A percentile compares a stretch with the other conserved stretches of the same genome.
Conservation (phyloP, 2,329 filamentous ascomycete genomes). For the Ophiostoma himal-ulmi region DNA sequence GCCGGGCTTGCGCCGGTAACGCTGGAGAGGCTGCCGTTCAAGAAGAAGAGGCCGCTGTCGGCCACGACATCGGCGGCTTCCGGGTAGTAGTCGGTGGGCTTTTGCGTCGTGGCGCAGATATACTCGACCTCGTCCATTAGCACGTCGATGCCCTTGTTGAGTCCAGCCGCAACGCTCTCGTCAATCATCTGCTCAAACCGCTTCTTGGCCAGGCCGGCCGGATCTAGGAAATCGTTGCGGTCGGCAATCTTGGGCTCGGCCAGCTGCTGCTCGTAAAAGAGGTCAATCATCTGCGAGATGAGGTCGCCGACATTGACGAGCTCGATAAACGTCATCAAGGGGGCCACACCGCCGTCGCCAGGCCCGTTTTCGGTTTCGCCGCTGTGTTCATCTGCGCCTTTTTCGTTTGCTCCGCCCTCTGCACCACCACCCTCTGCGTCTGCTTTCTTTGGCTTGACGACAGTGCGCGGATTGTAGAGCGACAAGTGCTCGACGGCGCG, state of each 20-base stretch:
- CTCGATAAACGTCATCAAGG: constrained; percentile 91
- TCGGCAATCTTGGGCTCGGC: constrained; percentile 76
- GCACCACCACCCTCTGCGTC: constrained; percentile 33
- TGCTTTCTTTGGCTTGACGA: constrained; percentile 62
- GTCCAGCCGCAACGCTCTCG: constrained; percentile 86
- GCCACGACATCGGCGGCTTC: constrained; percentile 34
- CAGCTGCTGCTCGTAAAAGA: constrained; percentile 96
- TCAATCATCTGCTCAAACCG: constrained; percentile 98
- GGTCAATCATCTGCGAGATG: constrained; percentile 97
- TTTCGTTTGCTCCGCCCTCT: background rate
- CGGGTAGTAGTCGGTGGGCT: constrained; percentile 86
- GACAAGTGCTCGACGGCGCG: constrained; percentile 88
- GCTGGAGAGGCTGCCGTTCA: constrained; percentile 25
- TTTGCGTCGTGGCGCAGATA: constrained; percentile 80
- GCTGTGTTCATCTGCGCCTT: background rate
- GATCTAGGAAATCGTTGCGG: constrained; percentile 88
- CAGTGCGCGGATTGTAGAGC: constrained; percentile 82
- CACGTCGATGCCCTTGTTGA: constrained; percentile 97
- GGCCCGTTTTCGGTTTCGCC: background rate
- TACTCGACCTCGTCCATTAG: constrained; percentile 98
- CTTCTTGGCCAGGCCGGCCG: constrained; percentile 91
- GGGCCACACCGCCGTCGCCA: constrained; percentile 60
- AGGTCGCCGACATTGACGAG: constrained; percentile 96
- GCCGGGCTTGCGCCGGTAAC: constrained; percentile 28
- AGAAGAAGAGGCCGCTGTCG: constrained; percentile 22